Base-by-base conservation (phyloP, 257 asterid species). In the Cruciata laevipes region DNA sequence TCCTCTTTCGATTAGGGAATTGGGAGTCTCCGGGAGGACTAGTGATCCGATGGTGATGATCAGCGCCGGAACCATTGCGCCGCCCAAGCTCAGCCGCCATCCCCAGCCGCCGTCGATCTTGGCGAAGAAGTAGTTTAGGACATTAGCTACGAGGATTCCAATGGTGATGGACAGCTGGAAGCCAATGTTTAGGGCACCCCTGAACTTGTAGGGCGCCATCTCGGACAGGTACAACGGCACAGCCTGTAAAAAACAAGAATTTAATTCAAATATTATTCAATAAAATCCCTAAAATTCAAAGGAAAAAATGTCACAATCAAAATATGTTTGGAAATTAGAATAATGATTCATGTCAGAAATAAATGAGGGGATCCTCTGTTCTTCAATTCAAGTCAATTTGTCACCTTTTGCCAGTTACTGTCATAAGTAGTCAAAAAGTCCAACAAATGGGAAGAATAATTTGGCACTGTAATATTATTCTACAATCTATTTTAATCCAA, bases 1-100 rank as follows among this genome's bases (percentile, higher is more conserved):
- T 30, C 91, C 96, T 25, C 96, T 89, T 75, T 90, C 95, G 42
- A 90, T 90, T 78, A 90, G 7, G 7, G 97, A 90, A 76, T 86
- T 90, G 37, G 96, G 97, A 1, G 96, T 88, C 68, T 90, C 97
- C 0, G 97, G 97, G 38, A 90, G 96, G 81, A 88, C 30, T 11
- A 88, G 13, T 0, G 97, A 90, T 0, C 97, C 97, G 31, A 84
- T 1, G 3, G 87, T 66, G 71, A 90, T 88, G 75, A 88, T 83
- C 5, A 88, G 75, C 12, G 92, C 97, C 0, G 97, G 97, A 40
- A 90, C 92, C 81, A 83, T 78, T 0, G 97, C 97, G 24, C 97
- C 97, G 16, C 97, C 96, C 60, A 90, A 68, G 40, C 97, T 88
- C 64, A 87, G 30, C 44, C 96, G 69, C 97, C 97, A 91, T 3